Evolutionary conservation across 306 rosid species (phyloP), one percentile per base, ranked within the genome.

Genomic region (Mimosa pudica): DNA sequence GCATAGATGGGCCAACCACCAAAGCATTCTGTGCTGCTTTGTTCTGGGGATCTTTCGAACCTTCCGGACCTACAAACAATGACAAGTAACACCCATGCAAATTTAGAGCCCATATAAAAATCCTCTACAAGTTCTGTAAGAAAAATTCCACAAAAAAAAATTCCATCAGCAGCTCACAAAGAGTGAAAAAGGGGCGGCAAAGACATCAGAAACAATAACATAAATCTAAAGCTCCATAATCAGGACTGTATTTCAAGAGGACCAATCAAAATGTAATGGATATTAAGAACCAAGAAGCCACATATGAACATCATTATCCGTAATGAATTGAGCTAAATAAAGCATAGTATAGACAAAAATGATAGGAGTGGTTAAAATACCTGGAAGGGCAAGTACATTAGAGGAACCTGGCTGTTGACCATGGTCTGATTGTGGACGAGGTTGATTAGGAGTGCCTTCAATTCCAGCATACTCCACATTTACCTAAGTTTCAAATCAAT

Each of bases 1-100:
- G 96, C 73, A 84, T 90, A 45, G 97, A 18, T 68, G 98, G 99
- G 70, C 99, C 97, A 78, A 93, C 88, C 57, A 90, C 98, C 85
- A 93, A 83, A 24, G 94, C 88, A 78, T 89, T 93, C 54, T 95
- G 94, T 58, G 87, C 81, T 80, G 82, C 86, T 54, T 86, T 87
- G 68, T 83, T 87, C 16, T 85, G 87, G 13, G 70, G 68, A 83
- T 83, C 89, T 46, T 88, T 88, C 48, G 92, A 85, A 80, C 80
- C 93, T 75, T 80, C 94, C 1, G 84, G 96, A 78, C 87, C 91
- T 88, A 60, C 55, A 81, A 61, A 82, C 16, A 82, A 48, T 42
- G 64, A 74, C n/a, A 73, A 63, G 65, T 76, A 70, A 60, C 32
- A 75, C 24, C 81, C 35, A 73, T 78, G 83, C 62, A 33, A 45